Evolutionary conservation across 352 stramenopile species (phyloP).

Genomic region (Saprolegnia diclina): DNA sequence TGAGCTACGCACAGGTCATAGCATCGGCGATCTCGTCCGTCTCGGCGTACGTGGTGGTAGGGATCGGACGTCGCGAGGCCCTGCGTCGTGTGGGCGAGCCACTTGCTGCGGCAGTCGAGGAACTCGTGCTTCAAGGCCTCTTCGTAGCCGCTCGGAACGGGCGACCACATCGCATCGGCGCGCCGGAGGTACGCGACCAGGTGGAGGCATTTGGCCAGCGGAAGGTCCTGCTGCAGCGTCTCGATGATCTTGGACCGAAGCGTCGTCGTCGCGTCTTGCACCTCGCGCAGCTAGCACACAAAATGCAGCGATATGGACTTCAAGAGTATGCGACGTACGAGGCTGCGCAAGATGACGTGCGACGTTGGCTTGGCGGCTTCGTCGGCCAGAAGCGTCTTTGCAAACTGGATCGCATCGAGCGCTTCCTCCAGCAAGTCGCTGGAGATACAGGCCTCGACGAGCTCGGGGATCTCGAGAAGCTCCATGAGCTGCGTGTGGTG

Average conservation of each 20-base stretch:
- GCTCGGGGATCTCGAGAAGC: slow-evolving; percentile 95
- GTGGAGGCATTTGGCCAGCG: slow-evolving; percentile 71
- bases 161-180: slow-evolving; percentile 49
- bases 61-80: slow-evolving; percentile 51
- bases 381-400: slow-evolving; percentile 33
- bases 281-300: slow-evolving; percentile 41
- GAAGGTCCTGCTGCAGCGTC: slow-evolving; percentile 76
- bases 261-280: slow-evolving; percentile 52
- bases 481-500: slow-evolving; percentile 91
- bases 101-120: slow-evolving; percentile 64
- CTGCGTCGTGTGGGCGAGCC: slow-evolving; percentile 58
- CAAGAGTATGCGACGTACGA: slow-evolving; percentile 32
- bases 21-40: no score
- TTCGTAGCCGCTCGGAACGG: slow-evolving; percentile 49
- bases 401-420: slow-evolving; percentile 93
- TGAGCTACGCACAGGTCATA: slow-evolving; percentile 38
- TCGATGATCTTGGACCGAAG: slow-evolving; percentile 75
- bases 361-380: slow-evolving; percentile 10
- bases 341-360: slow-evolving; percentile 48
- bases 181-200: slow-evolving; percentile 74
- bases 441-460: slow-evolving; percentile 95
- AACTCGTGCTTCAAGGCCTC: slow-evolving; percentile 82
- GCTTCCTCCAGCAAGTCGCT: slow-evolving; percentile 96
- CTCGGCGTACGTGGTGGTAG: slow-evolving; percentile 80
- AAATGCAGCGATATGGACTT: not conserved